A percentile compares a stretch with the other conserved stretches of the same genome.
These are phyloP conservation scores for Aspergillus sp. DNA, from an alignment of 2,329 filamentous ascomycete genomes.

Conservation along the genomic window DNA sequence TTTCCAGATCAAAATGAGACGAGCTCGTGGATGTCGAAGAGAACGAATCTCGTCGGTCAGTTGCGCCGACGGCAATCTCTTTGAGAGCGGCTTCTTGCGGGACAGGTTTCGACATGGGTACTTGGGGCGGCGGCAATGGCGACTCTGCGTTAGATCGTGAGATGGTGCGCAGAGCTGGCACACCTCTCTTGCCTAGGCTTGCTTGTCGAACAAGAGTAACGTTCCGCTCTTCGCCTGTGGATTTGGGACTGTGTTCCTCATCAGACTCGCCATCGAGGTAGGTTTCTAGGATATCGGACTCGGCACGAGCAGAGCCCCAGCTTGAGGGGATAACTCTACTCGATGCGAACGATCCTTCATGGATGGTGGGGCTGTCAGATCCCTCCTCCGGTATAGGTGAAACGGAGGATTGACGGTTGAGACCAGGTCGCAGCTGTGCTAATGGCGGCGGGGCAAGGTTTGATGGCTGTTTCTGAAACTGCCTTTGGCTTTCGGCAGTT, in stretches of 20 bases:
- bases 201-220: constrained; percentile 38
- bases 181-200: constrained; percentile 44
- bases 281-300: constrained; percentile 46
- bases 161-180: constrained; percentile 43
- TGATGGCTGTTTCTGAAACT: constrained; percentile 26
- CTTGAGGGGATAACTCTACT: constrained; percentile 70
- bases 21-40: constrained; percentile 21
- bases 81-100: constrained; percentile 12
- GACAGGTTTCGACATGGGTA: neutral
- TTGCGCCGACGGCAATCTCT: constrained; percentile 7
- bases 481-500: constrained; percentile 19
- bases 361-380: constrained; percentile 49
- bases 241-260: constrained; percentile 16
- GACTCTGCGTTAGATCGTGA: constrained; percentile 29
- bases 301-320: constrained; percentile 56
- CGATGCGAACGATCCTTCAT: constrained; percentile 65
- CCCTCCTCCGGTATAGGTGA: constrained; percentile 76
- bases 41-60: constrained; percentile 19
- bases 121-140: constrained; percentile 14
- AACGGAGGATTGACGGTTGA: constrained; percentile 64
- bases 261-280: constrained; percentile 33
- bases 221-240: constrained; percentile 20
- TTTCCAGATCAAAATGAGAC: constrained; percentile 33
- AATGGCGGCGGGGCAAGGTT: constrained; percentile 30
- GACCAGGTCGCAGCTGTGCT: constrained; percentile 41